phyloP scores from a whole-genome alignment of 2,329 filamentous ascomycete genomes.

The Ceratocystis eucalypticola region DNA sequence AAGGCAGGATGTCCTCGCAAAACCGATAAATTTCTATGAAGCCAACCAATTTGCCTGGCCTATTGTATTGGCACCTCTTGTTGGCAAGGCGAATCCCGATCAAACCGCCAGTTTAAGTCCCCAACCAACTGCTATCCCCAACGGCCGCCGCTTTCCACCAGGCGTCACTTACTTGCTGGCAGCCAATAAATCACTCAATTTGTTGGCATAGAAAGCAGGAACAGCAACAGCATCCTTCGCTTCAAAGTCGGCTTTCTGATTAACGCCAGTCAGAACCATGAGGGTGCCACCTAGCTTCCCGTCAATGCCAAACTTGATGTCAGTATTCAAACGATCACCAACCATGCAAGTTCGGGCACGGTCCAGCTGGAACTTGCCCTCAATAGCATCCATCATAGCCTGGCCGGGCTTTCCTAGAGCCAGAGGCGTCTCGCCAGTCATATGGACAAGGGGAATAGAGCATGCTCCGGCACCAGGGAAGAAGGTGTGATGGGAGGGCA shows the following conservation, averaged over 20 bases:
- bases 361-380: slow-evolving; percentile 87
- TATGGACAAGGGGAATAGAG: slow-evolving; percentile 62
- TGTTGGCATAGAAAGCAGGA: slow-evolving; percentile 73
- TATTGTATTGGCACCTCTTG: too few relatives aligned
- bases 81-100: too few relatives aligned
- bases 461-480: slow-evolving; percentile 87
- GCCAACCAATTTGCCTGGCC: too few relatives aligned
- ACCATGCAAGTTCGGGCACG: slow-evolving; percentile 84
- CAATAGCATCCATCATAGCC: slow-evolving; percentile 98
- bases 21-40: too few relatives aligned
- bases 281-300: slow-evolving; percentile 82
- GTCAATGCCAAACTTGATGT: slow-evolving; percentile 90
- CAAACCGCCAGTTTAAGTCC: background rate
- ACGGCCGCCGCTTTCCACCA: background rate
- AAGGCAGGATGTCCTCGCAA: too few relatives aligned
- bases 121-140: background rate
- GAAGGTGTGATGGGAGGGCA: slow-evolving; percentile 67
- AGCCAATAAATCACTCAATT: slow-evolving; percentile 56
- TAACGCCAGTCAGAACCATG: slow-evolving; percentile 81
- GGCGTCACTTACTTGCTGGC: slow-evolving; percentile 10
- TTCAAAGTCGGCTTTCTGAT: slow-evolving; percentile 70
- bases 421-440: slow-evolving; percentile 54
- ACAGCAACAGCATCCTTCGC: slow-evolving; percentile 53
- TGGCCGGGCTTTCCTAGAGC: slow-evolving; percentile 89
- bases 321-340: slow-evolving; percentile 83